A percentile compares a stretch with the other conserved stretches of the same genome.
phyloP scores from a whole-genome alignment of 2,329 filamentous ascomycete species.

The Sporothrix phasma region DNA sequence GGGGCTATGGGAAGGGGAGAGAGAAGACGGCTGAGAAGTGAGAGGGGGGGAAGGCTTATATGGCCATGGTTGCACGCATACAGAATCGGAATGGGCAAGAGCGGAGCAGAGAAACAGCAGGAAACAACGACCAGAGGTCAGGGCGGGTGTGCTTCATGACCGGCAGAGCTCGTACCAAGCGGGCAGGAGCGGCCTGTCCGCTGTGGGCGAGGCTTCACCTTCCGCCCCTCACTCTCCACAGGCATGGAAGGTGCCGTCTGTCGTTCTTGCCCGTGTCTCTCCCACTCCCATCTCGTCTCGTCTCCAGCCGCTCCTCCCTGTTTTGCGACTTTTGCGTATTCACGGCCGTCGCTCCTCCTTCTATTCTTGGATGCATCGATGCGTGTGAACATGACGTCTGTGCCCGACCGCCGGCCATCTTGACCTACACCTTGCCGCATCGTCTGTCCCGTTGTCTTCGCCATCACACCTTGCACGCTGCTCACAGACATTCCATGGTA shows the following conservation, averaged over 20 bases:
- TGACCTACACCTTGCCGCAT: conserved; percentile 5
- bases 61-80: conserved; percentile 9
- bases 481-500: no score
- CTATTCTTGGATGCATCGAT: neutral
- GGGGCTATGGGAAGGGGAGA: neutral
- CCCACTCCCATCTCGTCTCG: neutral
- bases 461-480: neutral
- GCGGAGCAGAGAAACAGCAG: neutral
- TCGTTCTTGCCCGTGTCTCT: neutral
- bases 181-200: conserved; percentile 9
- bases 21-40: neutral
- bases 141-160: conserved; percentile 7
- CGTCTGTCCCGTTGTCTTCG: neutral
- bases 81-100: neutral
- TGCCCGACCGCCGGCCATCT: conserved; percentile 1
- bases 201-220: conserved; percentile 2
- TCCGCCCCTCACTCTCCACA: neutral
- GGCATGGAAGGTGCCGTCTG: neutral
- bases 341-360: neutral
- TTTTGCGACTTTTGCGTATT: no score
- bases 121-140: conserved; percentile 7
- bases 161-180: conserved; percentile 10
- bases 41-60: conserved; percentile 12
- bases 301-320: neutral
- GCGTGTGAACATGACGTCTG: conserved; percentile 3